Conservation (phyloP, 768 basidiomycete species). For the Gyrodon lividus region DNA sequence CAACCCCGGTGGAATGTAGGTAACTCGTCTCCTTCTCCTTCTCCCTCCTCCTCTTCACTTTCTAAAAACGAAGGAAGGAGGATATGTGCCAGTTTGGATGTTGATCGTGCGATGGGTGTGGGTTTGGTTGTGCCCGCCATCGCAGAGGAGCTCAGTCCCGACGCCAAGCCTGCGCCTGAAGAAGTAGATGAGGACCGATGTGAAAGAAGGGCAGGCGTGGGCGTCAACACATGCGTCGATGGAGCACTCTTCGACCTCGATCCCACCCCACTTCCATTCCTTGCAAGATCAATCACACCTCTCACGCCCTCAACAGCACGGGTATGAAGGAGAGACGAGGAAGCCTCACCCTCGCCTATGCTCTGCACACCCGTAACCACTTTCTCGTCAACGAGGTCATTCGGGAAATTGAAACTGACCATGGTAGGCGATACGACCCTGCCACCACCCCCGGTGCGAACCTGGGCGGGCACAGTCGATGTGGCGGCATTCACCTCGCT, state of each 20-base stretch:
- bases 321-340: background rate
- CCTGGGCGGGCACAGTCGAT: background rate
- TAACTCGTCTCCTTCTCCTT: constrained; percentile 11
- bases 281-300: constrained; percentile 6
- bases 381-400: background rate
- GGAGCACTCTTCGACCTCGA: constrained; percentile 1
- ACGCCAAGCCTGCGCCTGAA: background rate
- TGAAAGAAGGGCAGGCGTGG: background rate
- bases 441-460: background rate
- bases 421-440: background rate
- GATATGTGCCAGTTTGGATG: constrained; percentile 16
- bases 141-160: background rate
- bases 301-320: background rate
- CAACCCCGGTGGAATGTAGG: constrained; percentile 21
- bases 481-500: constrained; percentile 11
- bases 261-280: background rate
- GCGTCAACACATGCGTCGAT: background rate
- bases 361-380: constrained; percentile 9
- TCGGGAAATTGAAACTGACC: constrained; percentile 7
- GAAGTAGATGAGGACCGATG: constrained; percentile 2
- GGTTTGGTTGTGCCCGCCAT: background rate
- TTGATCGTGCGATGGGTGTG: background rate
- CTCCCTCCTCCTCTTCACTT: constrained; percentile 12
- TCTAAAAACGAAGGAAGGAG: constrained; percentile 8
- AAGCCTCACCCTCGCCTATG: background rate